A percentile compares a stretch with the other conserved stretches of the same genome.
These are phyloP conservation scores for Margaritispora aquatica DNA, from an alignment of 495 filamentous ascomycete species.

Conservation along the genomic window DNA sequence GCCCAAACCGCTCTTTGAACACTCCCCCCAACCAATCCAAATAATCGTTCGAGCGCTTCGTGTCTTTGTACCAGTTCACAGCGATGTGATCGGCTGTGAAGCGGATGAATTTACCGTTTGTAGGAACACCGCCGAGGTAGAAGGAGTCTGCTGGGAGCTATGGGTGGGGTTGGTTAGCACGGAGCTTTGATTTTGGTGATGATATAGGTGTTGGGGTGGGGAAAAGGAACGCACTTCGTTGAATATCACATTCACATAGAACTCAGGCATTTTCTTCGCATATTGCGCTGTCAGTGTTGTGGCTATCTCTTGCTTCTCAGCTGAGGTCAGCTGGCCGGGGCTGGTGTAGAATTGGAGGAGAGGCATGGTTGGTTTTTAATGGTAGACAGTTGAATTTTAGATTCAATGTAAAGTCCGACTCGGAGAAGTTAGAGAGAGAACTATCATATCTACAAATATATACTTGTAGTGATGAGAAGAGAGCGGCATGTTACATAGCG, in stretches of 20 bases:
- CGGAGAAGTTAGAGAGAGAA: neutral
- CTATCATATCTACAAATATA: neutral
- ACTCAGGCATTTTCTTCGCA: slow-evolving; percentile 8
- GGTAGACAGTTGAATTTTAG: neutral
- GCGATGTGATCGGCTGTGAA: slow-evolving; percentile 18
- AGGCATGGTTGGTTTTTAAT: slow-evolving; percentile 17
- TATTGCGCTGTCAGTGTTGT: slow-evolving; percentile 7
- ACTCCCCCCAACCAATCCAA: slow-evolving; percentile 11
- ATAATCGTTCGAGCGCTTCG: slow-evolving; percentile 1
- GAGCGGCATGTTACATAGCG: neutral
- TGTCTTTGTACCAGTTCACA: slow-evolving; percentile 10
- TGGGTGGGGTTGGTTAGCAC: neutral
- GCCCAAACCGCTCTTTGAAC: slow-evolving; percentile 12
- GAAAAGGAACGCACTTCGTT: slow-evolving; percentile 11
- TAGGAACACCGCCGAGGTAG: slow-evolving; percentile 9
- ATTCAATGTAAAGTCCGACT: neutral
- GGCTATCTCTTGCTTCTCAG: slow-evolving; percentile 11
- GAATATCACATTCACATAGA: slow-evolving; percentile 19
- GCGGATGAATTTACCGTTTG: slow-evolving; percentile 15
- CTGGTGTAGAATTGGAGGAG: slow-evolving; percentile 14
- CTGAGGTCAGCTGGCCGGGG: slow-evolving; percentile 1
- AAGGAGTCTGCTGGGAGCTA: slow-evolving; percentile 9
- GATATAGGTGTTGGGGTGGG: neutral
- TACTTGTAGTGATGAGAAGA: neutral
- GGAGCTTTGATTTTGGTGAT: neutral